phyloP scores from a whole-genome alignment of 1,284 basidiomycete genomes.

The Meripilus lineatus region DNA sequence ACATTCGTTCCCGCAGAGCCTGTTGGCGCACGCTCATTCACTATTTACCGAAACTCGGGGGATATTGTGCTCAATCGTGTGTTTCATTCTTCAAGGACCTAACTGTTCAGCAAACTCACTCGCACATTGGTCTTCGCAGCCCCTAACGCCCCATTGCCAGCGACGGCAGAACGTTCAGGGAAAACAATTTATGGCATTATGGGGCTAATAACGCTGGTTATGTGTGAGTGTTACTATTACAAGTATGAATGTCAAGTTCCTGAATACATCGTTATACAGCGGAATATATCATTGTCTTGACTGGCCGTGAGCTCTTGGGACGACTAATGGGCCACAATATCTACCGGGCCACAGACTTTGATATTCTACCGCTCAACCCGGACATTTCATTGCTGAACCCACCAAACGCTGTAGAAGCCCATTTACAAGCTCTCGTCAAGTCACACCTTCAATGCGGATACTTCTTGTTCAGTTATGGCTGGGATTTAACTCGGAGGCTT shows the following conservation, averaged over 20 bases:
- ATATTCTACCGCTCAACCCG: conserved; percentile 82
- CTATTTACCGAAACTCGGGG: conserved; percentile 66
- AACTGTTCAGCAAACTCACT: too few relatives aligned
- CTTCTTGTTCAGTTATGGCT: conserved; percentile 90
- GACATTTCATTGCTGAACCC: conserved; percentile 59
- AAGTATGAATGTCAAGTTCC: background rate
- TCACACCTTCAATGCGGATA: conserved; percentile 78
- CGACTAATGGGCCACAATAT: conserved; percentile 82
- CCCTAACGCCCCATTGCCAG: conserved; percentile 48
- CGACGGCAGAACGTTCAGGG: conserved; percentile 49
- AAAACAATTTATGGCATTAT: conserved; percentile 80
- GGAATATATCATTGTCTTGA: conserved; percentile 91
- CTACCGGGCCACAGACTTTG: conserved; percentile 89
- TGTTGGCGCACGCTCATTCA: conserved; percentile 57
- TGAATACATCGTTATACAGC: conserved; percentile 45
- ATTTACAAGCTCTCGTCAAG: conserved; percentile 82
- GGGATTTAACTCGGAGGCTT: conserved; percentile 85
- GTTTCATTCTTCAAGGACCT: too few relatives aligned
- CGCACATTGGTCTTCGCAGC: conserved; percentile 33
- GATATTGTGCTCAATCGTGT: conserved; percentile 68
- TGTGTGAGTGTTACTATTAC: conserved; percentile 53
- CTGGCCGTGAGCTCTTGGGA: conserved; percentile 76
- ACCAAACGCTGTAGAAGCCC: conserved; percentile 83
- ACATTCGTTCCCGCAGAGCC: conserved; percentile 68
- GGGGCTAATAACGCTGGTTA: conserved; percentile 81